Percentiles rank a stretch among this genome's conserved stretches.
Evolutionary conservation across 352 stramenopile species (phyloP).

Genomic region (Phytophthora boehmeriae): DNA sequence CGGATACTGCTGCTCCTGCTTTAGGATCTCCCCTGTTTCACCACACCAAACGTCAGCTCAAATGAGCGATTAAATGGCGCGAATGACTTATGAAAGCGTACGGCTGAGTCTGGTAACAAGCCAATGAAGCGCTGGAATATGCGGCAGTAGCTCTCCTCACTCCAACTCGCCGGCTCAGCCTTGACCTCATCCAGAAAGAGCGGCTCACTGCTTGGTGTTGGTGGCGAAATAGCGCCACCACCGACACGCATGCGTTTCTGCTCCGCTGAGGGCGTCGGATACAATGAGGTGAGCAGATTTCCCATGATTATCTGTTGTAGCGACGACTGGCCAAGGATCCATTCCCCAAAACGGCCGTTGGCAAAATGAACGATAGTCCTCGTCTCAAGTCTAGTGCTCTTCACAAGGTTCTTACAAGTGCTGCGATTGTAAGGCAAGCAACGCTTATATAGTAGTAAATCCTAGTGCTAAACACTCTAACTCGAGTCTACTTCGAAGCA

Average conservation of each 20-base stretch:
- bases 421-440: too few species aligned
- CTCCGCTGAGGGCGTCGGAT: constrained; percentile 3
- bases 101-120: constrained; percentile 58
- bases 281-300: constrained; percentile 16
- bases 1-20: constrained; percentile 48
- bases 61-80: background rate
- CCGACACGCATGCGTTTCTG: constrained; percentile 15
- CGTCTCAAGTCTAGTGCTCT: too few species aligned
- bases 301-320: constrained; percentile 18
- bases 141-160: constrained; percentile 51
- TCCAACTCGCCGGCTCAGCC: constrained; percentile 51
- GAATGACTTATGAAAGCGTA: constrained; percentile 1
- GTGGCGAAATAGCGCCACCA: background rate
- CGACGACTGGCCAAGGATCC: background rate
- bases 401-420: too few species aligned
- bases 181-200: constrained; percentile 66
- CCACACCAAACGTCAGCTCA: constrained; percentile 3
- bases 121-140: constrained; percentile 67
- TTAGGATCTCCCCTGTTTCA: constrained; percentile 38
- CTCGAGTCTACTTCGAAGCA: too few species aligned
- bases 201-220: constrained; percentile 9
- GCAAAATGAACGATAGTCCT: too few species aligned
- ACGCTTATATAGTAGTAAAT: too few species aligned
- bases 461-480: too few species aligned
- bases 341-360: too few species aligned